Conservation (phyloP, 2,329 filamentous ascomycete genomes). For the Paraphoma chrysanthemicola region DNA sequence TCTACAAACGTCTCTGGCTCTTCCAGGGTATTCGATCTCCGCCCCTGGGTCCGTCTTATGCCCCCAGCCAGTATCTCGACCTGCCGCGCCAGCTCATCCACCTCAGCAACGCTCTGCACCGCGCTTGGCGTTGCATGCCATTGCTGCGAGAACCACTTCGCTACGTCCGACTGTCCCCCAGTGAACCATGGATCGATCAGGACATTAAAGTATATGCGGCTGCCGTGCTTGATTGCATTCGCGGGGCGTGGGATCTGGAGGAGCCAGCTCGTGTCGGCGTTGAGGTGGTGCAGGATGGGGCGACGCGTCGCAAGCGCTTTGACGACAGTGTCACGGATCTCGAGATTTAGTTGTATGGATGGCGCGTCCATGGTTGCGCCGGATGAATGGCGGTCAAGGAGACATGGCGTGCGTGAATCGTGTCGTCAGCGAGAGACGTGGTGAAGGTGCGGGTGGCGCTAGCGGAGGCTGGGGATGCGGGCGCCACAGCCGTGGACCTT, state of each 20-base stretch:
- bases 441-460: constrained; percentile 14
- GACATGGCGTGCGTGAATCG: constrained; percentile 22
- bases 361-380: constrained; percentile 40
- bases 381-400: constrained; percentile 18
- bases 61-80: constrained; percentile 55
- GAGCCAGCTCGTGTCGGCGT: constrained; percentile 72
- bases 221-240: constrained; percentile 49
- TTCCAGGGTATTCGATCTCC: constrained; percentile 10
- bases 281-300: constrained; percentile 68
- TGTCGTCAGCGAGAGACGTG: not conserved
- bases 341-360: constrained; percentile 50
- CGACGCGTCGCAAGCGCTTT: constrained; percentile 51
- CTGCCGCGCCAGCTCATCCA: constrained; percentile 60
- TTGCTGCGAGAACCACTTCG: constrained; percentile 70
- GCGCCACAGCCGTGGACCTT: not conserved
- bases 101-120: constrained; percentile 61
- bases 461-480: constrained; percentile 14
- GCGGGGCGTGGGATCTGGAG: constrained; percentile 67
- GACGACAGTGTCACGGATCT: constrained; percentile 51
- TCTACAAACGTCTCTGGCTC: constrained; percentile 58
- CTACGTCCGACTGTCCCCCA: constrained; percentile 69
- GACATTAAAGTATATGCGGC: constrained; percentile 66
- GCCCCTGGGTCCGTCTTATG: constrained; percentile 26
- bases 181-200: constrained; percentile 71
- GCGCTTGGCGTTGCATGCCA: constrained; percentile 65